Evolutionary conservation across 805 yeast species (phyloP), one percentile per base, ranked within the genome.

Genomic region (Saccharomycopsis sp.): DNA sequence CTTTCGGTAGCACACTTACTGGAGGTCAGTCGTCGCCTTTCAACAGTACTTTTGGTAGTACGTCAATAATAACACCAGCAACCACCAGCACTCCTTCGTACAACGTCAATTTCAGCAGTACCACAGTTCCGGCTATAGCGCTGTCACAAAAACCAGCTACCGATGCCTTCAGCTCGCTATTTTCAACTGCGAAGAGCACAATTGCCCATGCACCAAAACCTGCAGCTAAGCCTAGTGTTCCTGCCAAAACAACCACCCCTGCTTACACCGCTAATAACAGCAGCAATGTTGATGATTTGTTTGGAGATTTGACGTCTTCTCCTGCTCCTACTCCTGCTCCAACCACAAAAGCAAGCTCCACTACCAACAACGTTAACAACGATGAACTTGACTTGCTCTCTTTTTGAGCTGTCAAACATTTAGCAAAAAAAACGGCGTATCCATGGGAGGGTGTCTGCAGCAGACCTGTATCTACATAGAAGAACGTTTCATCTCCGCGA

Each of bases 131-230:
- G 2, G 73, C 73, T 2, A 68, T 78, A n/a, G 70, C 75, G 2
- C 57, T 67, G 12, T 67, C 76, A 8, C 67, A 78, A 2, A 75
- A 75, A 55, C 75, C 73, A 29, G 12, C 9, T 56, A 75, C 74
- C 59, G 94, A 87, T 66, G 87, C 91, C 0, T 87, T 87, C 70
- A 84, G 91, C 23, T 82, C 87, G 2, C 73, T 87, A 62, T 83
- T 87, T 64, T 74, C 81, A 7, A 71, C 81, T 24, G 95, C 95
- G 4, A 83, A 86, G 66, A 71, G 83, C n/a, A n/a, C 47, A 2
- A 37, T 21, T n/a, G 54, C 23, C 16, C 24, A 15, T 24, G 14
- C 50, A 12, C 34, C 56, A 53, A 15, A 15, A 41, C 51, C 55
- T 7, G 20, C 53, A 20, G 48, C 48, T 44, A 44, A n/a, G 7